Conservation (phyloP, 2,329 filamentous ascomycete species). For the Epichloe sylvatica region DNA sequence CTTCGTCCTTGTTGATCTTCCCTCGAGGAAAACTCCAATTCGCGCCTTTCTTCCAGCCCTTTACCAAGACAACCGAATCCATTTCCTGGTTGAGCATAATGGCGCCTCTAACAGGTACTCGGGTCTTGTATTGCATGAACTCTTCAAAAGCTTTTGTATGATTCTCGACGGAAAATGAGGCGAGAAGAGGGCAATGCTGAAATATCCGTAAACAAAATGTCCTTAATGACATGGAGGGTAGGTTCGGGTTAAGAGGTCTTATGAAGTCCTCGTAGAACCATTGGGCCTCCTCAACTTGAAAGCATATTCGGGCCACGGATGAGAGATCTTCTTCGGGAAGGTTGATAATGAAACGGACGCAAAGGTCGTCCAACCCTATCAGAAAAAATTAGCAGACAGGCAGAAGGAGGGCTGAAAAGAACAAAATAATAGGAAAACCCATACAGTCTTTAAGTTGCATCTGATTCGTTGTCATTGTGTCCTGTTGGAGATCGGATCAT, state of each 20-base stretch:
- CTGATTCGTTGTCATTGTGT: conserved; percentile 59
- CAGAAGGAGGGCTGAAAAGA: not conserved
- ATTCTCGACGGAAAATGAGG: conserved; percentile 62
- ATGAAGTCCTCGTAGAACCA: conserved; percentile 99
- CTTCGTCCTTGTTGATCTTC: conserved; percentile 96
- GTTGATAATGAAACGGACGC: conserved; percentile 96
- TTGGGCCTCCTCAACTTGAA: conserved; percentile 97
- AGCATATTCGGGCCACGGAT: conserved; percentile 87
- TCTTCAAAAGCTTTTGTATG: conserved; percentile 77
- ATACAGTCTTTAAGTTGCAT: conserved; percentile 85
- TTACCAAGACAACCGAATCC: conserved; percentile 86
- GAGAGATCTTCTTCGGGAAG: conserved; percentile 81
- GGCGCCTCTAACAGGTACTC: conserved; percentile 84
- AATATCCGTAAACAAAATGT: conserved; percentile 85
- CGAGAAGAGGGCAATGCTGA: conserved; percentile 80
- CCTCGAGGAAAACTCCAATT: conserved; percentile 95
- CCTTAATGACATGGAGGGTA: conserved; percentile 75
- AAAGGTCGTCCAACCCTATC: conserved; percentile 88
- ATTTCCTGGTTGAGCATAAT: conserved; percentile 89
- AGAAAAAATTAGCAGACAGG: conserved; percentile 12
- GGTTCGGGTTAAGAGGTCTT: conserved; percentile 67
- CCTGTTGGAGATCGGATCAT: conserved; percentile 14
- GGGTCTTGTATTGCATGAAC: conserved; percentile 87
- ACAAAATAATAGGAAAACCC: conserved; percentile 12
- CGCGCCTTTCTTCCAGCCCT: conserved; percentile 93